Percentiles rank a stretch among this genome's conserved stretches.
Evolutionary conservation across 352 stramenopile species (phyloP).

Genomic region (Phytophthora crassamura): DNA sequence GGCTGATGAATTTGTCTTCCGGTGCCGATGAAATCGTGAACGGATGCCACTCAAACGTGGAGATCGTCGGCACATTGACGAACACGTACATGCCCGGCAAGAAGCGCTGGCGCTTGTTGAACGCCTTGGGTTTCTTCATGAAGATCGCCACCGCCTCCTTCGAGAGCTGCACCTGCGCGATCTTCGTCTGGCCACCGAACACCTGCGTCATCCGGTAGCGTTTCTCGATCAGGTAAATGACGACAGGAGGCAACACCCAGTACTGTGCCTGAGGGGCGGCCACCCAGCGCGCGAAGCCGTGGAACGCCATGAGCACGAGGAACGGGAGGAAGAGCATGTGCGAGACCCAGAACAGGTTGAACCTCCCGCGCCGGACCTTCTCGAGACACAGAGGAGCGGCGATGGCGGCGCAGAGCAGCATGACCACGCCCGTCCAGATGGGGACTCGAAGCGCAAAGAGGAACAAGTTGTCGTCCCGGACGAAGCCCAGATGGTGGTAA

Average conservation of each 20-base stretch:
- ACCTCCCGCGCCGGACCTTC: constrained; percentile 60
- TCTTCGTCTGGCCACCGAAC: constrained; percentile 57
- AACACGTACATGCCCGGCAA: constrained; percentile 85
- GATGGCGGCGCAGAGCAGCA: constrained; percentile 61
- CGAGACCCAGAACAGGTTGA: constrained; percentile 74
- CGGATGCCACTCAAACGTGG: constrained; percentile 86
- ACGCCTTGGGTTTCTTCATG: constrained; percentile 66
- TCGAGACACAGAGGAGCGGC: constrained; percentile 54
- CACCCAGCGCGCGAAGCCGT: constrained; percentile 75
- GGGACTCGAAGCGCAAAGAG: constrained; percentile 54
- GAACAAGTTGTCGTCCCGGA: constrained; percentile 57
- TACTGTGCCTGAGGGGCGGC: constrained; percentile 54
- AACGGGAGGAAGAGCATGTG: constrained; percentile 77
- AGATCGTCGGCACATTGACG: constrained; percentile 82
- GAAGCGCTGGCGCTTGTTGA: constrained; percentile 58
- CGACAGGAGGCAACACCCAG: constrained; percentile 61
- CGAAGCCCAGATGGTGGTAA: constrained; percentile 56
- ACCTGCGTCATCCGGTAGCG: constrained; percentile 65
- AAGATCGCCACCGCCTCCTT: constrained; percentile 68
- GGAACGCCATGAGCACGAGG: constrained; percentile 65
- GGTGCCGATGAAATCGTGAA: constrained; percentile 91
- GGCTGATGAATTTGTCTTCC: constrained; percentile 65
- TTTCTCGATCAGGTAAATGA: constrained; percentile 72
- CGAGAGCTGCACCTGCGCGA: constrained; percentile 55
- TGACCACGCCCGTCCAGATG: constrained; percentile 68